Percentiles rank a stretch among this genome's conserved stretches.
Conservation (phyloP, 2,329 filamentous ascomycete genomes). For the Stenocarpella maydis region DNA sequence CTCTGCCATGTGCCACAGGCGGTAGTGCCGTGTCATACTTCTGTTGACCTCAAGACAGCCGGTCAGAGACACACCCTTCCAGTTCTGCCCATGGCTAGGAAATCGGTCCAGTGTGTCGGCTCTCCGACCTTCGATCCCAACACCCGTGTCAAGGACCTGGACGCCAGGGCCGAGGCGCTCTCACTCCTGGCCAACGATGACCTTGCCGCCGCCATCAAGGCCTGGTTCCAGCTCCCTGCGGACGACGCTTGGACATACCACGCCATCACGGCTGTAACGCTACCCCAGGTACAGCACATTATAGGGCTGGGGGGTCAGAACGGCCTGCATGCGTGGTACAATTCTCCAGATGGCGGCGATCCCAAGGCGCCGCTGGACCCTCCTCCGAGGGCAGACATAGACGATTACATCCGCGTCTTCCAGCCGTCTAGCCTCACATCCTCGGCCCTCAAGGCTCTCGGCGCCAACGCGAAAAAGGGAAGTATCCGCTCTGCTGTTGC, state of each 20-base stretch:
- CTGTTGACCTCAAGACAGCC: not conserved
- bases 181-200: constrained; percentile 51
- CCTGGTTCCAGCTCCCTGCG: constrained; percentile 54
- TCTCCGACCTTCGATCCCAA: constrained; percentile 54
- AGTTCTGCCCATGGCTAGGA: constrained; percentile 31
- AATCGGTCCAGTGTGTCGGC: constrained; percentile 53
- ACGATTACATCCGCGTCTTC: constrained; percentile 74
- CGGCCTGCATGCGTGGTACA: constrained; percentile 60
- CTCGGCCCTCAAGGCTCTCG: constrained; percentile 69
- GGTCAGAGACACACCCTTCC: not conserved
- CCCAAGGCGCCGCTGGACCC: constrained; percentile 38
- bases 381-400: constrained; percentile 63
- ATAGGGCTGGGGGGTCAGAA: constrained; percentile 54
- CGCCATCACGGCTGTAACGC: constrained; percentile 58
- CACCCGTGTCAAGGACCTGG: constrained; percentile 49
- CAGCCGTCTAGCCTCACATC: constrained; percentile 64
- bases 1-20: constrained; percentile 1
- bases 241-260: constrained; percentile 60
- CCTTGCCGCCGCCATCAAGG: constrained; percentile 53
- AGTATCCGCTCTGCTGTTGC: constrained; percentile 67
- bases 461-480: constrained; percentile 69
- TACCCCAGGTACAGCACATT: constrained; percentile 57
- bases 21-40: not conserved
- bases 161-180: constrained; percentile 48
- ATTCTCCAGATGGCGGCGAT: not conserved